Conservation (phyloP, 176 grass and related monocot species). For the Luzula sylvatica region DNA sequence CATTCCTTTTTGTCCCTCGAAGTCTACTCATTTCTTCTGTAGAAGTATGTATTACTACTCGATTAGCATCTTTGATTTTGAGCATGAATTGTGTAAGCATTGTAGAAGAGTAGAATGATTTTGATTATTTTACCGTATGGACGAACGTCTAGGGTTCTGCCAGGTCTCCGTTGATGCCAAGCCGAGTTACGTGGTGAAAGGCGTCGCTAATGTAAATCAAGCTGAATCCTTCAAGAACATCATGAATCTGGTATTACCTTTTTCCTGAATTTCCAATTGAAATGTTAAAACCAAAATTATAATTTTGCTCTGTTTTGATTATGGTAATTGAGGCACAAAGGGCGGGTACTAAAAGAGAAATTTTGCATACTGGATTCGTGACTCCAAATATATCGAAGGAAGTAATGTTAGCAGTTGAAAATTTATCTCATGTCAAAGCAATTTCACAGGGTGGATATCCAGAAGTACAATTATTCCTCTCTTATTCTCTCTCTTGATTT, state of each 20-base stretch:
- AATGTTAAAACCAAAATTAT: too few relatives aligned
- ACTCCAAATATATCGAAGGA: conserved; percentile 65
- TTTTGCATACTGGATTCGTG: conserved; percentile 74
- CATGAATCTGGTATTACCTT: conserved; percentile 52
- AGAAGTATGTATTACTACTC: conserved; percentile 20
- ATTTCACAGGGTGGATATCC: conserved; percentile 91
- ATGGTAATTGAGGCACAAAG: conserved; percentile 40
- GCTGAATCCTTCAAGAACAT: conserved; percentile 67
- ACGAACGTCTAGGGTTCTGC: too few relatives aligned
- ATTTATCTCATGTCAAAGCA: conserved; percentile 58
- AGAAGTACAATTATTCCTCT: conserved; percentile 42
- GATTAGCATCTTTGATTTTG: too few relatives aligned
- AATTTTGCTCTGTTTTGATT: too few relatives aligned
- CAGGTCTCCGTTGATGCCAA: conserved; percentile 21
- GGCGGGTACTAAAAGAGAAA: conserved; percentile 48
- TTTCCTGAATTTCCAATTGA: neutral
- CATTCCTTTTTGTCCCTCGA: neutral
- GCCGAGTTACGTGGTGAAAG: conserved; percentile 28
- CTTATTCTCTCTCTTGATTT: neutral
- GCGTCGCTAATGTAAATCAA: conserved; percentile 36
- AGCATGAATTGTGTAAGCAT: too few relatives aligned
- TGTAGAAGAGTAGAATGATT: too few relatives aligned
- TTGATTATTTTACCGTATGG: too few relatives aligned
- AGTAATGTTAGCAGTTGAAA: conserved; percentile 54
- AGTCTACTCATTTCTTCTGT: conserved; percentile 15